These are phyloP conservation scores for Taphrina deformans DNA, from an alignment of 1,139 yeast genomes.

Conservation along the genomic window DNA sequence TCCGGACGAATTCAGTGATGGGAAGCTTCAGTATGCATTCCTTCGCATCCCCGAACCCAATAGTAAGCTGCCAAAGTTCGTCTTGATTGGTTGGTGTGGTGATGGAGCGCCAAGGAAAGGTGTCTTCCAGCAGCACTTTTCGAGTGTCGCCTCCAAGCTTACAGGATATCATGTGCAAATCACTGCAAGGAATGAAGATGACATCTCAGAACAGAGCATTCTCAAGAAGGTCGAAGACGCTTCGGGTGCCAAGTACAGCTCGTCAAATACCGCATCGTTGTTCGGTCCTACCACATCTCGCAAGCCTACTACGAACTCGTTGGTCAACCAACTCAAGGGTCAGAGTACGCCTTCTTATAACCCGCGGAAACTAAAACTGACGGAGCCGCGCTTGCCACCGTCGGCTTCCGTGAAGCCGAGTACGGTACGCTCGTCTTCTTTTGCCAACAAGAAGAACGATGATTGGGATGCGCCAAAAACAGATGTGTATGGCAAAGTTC, in stretches of 20 bases:
- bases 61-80: slow-evolving; percentile 78
- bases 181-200: slow-evolving; percentile 93
- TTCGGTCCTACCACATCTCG: slow-evolving; percentile 45
- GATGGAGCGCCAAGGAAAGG: slow-evolving; percentile 53
- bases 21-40: slow-evolving; percentile 86
- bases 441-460: not conserved
- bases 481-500: not conserved
- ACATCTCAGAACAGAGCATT: slow-evolving; percentile 75
- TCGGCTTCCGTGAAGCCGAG: slow-evolving; percentile 41
- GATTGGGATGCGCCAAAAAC: slow-evolving; percentile 31
- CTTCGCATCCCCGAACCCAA: slow-evolving; percentile 87
- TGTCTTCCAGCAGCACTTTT: slow-evolving; percentile 50
- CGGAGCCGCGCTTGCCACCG: slow-evolving; percentile 37
- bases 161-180: slow-evolving; percentile 90
- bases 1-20: slow-evolving; percentile 77
- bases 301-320: slow-evolving; percentile 40
- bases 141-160: slow-evolving; percentile 48
- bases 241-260: slow-evolving; percentile 91
- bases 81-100: slow-evolving; percentile 87
- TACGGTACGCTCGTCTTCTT: slow-evolving; percentile 21
- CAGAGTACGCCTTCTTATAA: slow-evolving; percentile 40
- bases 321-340: slow-evolving; percentile 43
- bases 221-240: slow-evolving; percentile 79
- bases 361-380: slow-evolving; percentile 40
- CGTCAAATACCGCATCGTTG: slow-evolving; percentile 46